phyloP scores from a whole-genome alignment of 257 asterid genomes.

The Buddleja alternifolia region DNA sequence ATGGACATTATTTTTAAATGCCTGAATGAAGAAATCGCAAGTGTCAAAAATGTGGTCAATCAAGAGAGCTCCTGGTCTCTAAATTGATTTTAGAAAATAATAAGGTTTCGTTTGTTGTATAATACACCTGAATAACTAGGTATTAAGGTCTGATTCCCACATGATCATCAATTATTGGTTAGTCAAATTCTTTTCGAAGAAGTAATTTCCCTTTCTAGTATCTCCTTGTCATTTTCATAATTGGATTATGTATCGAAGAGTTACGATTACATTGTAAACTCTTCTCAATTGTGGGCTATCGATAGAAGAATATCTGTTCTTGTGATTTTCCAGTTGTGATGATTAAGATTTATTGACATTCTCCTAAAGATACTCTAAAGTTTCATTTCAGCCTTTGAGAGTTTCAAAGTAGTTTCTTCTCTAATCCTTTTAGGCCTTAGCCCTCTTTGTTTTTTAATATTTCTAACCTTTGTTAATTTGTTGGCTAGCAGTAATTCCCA shows the following conservation, averaged over 20 bases:
- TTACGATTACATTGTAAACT: not conserved
- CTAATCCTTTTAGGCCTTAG: not conserved
- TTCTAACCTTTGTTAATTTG: not conserved
- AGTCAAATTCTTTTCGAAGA: not conserved
- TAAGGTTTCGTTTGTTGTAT: conserved; percentile 6
- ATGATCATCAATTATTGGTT: not conserved
- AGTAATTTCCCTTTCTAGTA: not conserved
- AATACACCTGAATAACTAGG: not conserved
- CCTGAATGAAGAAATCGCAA: conserved; percentile 1
- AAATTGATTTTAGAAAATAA: not conserved
- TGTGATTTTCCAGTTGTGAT: not conserved
- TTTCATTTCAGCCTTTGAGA: not conserved
- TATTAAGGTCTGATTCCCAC: not conserved
- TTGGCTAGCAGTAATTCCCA: not conserved
- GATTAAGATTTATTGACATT: not conserved
- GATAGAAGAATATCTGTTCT: no score
- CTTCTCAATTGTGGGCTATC: not conserved
- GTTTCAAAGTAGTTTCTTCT: not conserved
- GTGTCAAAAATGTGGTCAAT: not conserved
- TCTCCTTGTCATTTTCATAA: not conserved
- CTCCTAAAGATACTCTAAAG: not conserved
- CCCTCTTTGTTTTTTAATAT: not conserved
- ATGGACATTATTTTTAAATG: not conserved
- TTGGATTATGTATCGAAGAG: conserved; percentile 1
- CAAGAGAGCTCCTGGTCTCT: conserved; percentile 3